Conservation (phyloP, 73 alveolate species). For the Paramecium primaurelia region DNA sequence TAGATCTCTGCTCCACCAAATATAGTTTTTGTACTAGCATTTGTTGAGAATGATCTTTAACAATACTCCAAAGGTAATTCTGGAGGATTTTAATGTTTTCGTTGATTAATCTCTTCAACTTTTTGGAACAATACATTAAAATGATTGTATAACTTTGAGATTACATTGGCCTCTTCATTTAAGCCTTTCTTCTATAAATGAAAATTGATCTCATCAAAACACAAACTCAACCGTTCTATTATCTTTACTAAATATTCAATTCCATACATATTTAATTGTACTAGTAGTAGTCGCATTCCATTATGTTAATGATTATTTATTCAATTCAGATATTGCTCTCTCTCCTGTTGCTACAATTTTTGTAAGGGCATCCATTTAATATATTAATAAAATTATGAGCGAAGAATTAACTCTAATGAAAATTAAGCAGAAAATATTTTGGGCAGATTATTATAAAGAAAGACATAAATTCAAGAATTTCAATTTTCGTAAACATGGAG, state of each 20-base stretch:
- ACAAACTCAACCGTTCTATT: not conserved
- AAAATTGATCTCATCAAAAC: constrained; percentile 14
- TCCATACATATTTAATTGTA: not conserved
- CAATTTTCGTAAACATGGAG: not conserved
- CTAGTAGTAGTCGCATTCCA: not conserved
- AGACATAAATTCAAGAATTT: not conserved
- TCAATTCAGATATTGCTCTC: constrained; percentile 10
- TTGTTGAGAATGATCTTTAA: not conserved
- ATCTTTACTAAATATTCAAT: not conserved
- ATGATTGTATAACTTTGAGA: not conserved
- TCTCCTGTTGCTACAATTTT: constrained; percentile 13
- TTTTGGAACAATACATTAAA: not conserved
- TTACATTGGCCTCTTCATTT: not conserved
- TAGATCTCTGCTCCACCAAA: constrained; percentile 37
- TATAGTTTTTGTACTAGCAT: not conserved
- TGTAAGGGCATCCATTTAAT: not conserved
- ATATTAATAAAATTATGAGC: not conserved
- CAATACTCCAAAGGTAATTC: constrained; percentile 14
- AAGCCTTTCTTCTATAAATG: not conserved
- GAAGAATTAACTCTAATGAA: not conserved
- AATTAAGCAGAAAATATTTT: not conserved
- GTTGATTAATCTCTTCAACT: not conserved
- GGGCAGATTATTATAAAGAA: not conserved
- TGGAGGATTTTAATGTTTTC: not conserved
- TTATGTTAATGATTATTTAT: not conserved